Percentiles rank a stretch among this genome's conserved stretches.
These are phyloP conservation scores for Hamamelis virginiana DNA, from an alignment of 164 flowering plant species.

Conservation along the genomic window DNA sequence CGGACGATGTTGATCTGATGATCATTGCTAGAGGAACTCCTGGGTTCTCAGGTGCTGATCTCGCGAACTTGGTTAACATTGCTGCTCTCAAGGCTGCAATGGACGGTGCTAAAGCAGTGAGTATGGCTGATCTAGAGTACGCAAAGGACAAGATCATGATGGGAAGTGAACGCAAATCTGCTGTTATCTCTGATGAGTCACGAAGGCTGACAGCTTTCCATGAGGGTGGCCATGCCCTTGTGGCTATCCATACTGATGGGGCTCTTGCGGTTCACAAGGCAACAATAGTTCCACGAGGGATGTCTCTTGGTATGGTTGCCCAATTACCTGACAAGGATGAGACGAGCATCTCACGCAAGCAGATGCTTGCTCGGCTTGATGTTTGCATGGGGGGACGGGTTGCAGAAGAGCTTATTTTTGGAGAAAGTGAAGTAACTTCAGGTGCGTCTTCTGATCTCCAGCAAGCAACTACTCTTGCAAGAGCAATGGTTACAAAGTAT, in stretches of 20 bases:
- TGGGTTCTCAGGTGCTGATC: conserved; percentile 88
- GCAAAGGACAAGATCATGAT: conserved; percentile 88
- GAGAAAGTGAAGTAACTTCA: conserved; percentile 82
- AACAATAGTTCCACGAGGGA: conserved; percentile 88
- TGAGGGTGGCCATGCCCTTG: conserved; percentile 97
- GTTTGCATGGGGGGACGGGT: conserved; percentile 98
- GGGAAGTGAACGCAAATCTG: conserved; percentile 97
- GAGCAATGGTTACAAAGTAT: conserved; percentile 85
- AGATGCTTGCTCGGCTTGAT: conserved; percentile 94
- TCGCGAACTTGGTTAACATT: conserved; percentile 86
- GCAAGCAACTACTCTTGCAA: conserved; percentile 75
- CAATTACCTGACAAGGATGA: conserved; percentile 85
- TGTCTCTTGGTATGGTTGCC: conserved; percentile 88
- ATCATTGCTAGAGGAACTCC: conserved; percentile 98
- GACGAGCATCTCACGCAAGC: conserved; percentile 74
- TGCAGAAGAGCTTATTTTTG: conserved; percentile 95
- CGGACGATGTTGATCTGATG: conserved; percentile 90
- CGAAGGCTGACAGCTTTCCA: conserved; percentile 85
- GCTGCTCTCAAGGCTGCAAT: conserved; percentile 95
- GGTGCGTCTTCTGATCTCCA: conserved; percentile 82
- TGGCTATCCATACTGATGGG: conserved; percentile 93
- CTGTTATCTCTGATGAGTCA: conserved; percentile 88
- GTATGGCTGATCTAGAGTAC: conserved; percentile 76
- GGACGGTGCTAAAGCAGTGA: conserved; percentile 89
- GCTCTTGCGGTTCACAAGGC: conserved; percentile 95